Percentiles rank a stretch among this genome's conserved stretches.
phyloP scores from a whole-genome alignment of 2,329 filamentous ascomycete genomes.

The Orbilia quercus region DNA sequence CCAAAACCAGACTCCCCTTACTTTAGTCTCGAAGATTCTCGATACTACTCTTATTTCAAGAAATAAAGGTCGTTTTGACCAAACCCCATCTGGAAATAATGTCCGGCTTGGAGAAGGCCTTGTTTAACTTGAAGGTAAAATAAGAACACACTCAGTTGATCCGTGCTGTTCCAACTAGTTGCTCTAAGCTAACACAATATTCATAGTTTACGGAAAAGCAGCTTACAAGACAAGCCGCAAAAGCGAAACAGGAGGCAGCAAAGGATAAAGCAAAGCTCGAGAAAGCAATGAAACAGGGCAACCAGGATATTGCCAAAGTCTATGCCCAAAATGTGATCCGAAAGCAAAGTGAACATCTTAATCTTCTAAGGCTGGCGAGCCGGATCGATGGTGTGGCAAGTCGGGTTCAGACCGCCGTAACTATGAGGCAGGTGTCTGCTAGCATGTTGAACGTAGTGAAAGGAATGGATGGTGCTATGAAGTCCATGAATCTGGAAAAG shows the following conservation, averaged over 20 bases:
- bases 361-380: constrained; percentile 69
- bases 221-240: constrained; percentile 72
- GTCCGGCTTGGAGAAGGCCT: constrained; percentile 72
- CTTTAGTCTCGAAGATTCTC: too few relatives aligned
- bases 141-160: constrained; percentile 15
- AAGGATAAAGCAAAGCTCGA: constrained; percentile 70
- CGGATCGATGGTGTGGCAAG: constrained; percentile 72
- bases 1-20: too few relatives aligned
- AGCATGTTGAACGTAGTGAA: constrained; percentile 73
- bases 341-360: constrained; percentile 73
- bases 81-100: constrained; percentile 65
- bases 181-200: constrained; percentile 10
- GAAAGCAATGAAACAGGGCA: constrained; percentile 71
- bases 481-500: constrained; percentile 73
- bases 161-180: too few relatives aligned
- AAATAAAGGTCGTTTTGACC: too few relatives aligned
- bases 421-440: constrained; percentile 71
- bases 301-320: constrained; percentile 72
- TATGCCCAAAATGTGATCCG: constrained; percentile 74
- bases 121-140: constrained; percentile 72
- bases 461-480: constrained; percentile 73
- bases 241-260: constrained; percentile 72
- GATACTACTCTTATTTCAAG: too few relatives aligned
- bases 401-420: constrained; percentile 73
- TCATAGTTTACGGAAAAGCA: constrained; percentile 72